Evolutionary conservation across 371 early-diverging fungal species (phyloP).

Genomic region (Mortierella sp.): DNA sequence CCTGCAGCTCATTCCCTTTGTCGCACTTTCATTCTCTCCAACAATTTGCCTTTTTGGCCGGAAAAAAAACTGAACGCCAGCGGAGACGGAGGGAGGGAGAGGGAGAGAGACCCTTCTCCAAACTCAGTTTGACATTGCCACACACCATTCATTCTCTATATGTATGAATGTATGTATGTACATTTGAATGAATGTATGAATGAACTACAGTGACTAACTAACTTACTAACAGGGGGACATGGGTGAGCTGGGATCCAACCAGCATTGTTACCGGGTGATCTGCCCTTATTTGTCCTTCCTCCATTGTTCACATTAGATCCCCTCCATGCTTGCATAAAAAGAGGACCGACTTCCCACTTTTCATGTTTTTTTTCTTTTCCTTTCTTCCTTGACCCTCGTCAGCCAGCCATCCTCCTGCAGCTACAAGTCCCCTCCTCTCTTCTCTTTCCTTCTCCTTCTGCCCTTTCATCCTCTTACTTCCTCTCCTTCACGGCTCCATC

Average conservation of each 20-base stretch:
- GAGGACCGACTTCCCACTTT: neutral
- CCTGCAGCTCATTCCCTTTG: neutral
- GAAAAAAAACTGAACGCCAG: neutral
- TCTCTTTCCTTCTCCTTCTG: neutral
- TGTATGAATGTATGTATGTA: too few species aligned
- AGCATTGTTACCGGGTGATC: slow-evolving; percentile 1
- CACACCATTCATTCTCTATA: neutral
- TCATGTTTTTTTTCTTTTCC: neutral
- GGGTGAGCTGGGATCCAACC: neutral
- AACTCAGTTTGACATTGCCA: neutral
- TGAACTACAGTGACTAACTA: too few species aligned
- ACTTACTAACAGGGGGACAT: neutral
- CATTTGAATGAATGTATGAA: too few species aligned
- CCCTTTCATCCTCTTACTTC: neutral
- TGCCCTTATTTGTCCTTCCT: neutral
- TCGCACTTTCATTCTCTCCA: neutral
- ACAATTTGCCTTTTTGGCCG: neutral
- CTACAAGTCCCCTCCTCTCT: slow-evolving; percentile 5
- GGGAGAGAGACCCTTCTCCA: neutral
- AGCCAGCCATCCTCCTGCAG: slow-evolving; percentile 6
- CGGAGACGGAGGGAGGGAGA: neutral
- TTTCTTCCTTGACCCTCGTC: neutral
- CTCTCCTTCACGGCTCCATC: neutral
- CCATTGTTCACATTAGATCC: neutral
- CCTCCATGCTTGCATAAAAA: neutral